Conservation (phyloP, 2,329 filamentous ascomycete species). For the Nectriaceae sp. region DNA sequence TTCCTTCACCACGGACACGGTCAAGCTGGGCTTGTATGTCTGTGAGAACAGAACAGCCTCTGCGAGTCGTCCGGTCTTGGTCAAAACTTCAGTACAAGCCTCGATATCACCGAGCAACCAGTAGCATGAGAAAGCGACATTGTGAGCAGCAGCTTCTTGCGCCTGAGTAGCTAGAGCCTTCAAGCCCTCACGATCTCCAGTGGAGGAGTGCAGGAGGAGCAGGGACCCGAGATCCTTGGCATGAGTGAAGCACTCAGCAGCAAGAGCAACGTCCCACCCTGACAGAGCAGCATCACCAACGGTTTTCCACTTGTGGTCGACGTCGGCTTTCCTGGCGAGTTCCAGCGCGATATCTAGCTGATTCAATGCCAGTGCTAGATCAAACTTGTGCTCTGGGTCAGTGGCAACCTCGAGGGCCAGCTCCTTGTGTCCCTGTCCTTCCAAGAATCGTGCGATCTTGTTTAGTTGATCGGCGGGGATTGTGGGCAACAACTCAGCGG, state of each 20-base stretch:
- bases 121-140: constrained; percentile 86
- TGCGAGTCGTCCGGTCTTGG: constrained; percentile 74
- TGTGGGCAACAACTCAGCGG: constrained; percentile 78
- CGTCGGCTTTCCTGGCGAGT: constrained; percentile 79
- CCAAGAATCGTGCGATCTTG: constrained; percentile 96
- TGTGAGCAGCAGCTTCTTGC: constrained; percentile 76
- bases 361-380: constrained; percentile 80
- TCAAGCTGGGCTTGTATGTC: constrained; percentile 87
- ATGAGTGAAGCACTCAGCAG: constrained; percentile 89
- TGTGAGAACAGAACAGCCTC: constrained; percentile 92
- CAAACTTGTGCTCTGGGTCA: constrained; percentile 94
- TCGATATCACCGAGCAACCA: constrained; percentile 87
- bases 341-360: constrained; percentile 84
- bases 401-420: constrained; percentile 92
- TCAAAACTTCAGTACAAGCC: constrained; percentile 77
- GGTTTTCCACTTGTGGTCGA: constrained; percentile 97
- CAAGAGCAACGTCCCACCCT: constrained; percentile 83
- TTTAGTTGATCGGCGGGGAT: constrained; percentile 94
- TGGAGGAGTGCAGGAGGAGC: constrained; percentile 85
- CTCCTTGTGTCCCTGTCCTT: constrained; percentile 96
- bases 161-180: constrained; percentile 73
- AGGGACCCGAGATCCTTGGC: constrained; percentile 90
- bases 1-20: constrained; percentile 64
- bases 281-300: constrained; percentile 89
- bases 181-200: constrained; percentile 75